These are phyloP conservation scores for Domatiomyces globalis DNA, from an alignment of 2,329 filamentous ascomycete species.

Conservation along the genomic window DNA sequence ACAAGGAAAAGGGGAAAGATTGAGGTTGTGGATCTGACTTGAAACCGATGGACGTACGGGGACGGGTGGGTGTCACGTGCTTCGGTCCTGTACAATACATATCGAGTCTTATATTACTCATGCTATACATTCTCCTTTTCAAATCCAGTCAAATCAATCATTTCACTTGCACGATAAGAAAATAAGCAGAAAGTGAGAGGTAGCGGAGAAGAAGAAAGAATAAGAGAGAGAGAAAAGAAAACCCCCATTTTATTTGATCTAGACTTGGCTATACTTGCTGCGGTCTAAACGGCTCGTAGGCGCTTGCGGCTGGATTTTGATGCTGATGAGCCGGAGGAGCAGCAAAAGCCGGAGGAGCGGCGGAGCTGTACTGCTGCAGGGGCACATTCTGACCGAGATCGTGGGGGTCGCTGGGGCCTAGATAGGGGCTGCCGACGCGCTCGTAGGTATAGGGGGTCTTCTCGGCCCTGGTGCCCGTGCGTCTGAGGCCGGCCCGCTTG, in stretches of 20 bases:
- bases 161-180: too few species aligned
- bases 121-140: too few species aligned
- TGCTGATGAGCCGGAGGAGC: not conserved
- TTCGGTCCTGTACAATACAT: too few species aligned
- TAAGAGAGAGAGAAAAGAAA: not conserved
- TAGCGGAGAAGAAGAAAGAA: not conserved
- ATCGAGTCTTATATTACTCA: too few species aligned
- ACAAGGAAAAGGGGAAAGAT: too few species aligned
- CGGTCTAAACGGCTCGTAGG: conserved; percentile 13
- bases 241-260: not conserved
- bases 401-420: conserved; percentile 13
- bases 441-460: conserved; percentile 50
- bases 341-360: conserved; percentile 1
- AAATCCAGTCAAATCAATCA: too few species aligned
- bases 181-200: too few species aligned
- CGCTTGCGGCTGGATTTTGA: conserved; percentile 5
- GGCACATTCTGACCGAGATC: conserved; percentile 11
- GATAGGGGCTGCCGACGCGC: conserved; percentile 30
- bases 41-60: too few species aligned
- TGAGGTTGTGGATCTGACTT: too few species aligned
- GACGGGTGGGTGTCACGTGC: too few species aligned
- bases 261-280: not conserved
- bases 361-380: conserved; percentile 2
- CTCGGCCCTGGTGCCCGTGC: conserved; percentile 33
- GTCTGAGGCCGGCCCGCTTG: conserved; percentile 4